A percentile compares a stretch with the other conserved stretches of the same genome.
These are phyloP conservation scores for Macaranga tanarius DNA, from an alignment of 441 rosid species.

Conservation along the genomic window DNA sequence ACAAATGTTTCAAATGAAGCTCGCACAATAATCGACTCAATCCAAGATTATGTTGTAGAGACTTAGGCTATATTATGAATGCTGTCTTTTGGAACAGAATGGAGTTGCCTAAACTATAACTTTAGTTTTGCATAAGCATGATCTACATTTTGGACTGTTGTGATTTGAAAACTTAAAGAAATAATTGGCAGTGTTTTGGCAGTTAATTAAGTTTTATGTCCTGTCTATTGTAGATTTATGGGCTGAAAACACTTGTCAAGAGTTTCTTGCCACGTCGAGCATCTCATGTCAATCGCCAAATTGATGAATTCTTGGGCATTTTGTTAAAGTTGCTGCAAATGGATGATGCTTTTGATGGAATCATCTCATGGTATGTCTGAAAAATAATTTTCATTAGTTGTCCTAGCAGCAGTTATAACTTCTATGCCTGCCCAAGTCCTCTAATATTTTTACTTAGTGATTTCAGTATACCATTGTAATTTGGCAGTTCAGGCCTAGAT, in stretches of 20 bases:
- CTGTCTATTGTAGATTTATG: slow-evolving; percentile 67
- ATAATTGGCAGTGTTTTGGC: slow-evolving; percentile 5
- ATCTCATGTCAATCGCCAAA: slow-evolving; percentile 45
- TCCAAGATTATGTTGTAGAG: neutral
- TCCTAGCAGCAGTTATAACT: slow-evolving; percentile 8
- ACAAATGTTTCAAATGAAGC: neutral
- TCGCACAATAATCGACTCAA: neutral
- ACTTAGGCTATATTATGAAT: neutral
- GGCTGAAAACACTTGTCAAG: slow-evolving; percentile 80
- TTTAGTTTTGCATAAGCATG: neutral
- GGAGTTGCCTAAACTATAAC: neutral
- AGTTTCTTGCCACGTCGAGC: slow-evolving; percentile 79
- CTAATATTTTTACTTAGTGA: neutral
- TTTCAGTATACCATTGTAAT: neutral
- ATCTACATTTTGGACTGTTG: neutral
- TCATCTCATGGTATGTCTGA: slow-evolving; percentile 49
- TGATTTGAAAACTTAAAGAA: neutral
- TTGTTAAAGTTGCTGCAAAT: slow-evolving; percentile 60
- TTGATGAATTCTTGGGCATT: slow-evolving; percentile 51
- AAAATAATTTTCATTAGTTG: slow-evolving; percentile 17
- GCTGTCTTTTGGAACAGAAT: neutral
- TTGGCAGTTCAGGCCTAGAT: neutral
- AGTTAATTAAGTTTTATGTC: neutral
- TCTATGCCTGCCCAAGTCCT: neutral
- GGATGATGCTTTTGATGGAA: slow-evolving; percentile 39